Evolutionary conservation across 306 rosid genomes (phyloP).

Genomic region (Prunus persica): Prunus_persica_NCBIv2 NC_034010.1:28303001-28303500

Average conservation of each 20-base stretch:
- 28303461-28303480: neutral
- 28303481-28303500: neutral
- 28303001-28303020: neutral
- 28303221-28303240: conserved; percentile 56
- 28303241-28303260: conserved; percentile 21
- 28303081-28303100: neutral
- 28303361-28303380: conserved; percentile 91
- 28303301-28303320: conserved; percentile 27
- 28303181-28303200: conserved; percentile 86
- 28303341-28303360: conserved; percentile 70
- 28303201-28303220: conserved; percentile 93
- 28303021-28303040: no score
- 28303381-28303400: conserved; percentile 67
- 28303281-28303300: conserved; percentile 17
- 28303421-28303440: conserved; percentile 68
- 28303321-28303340: conserved; percentile 21
- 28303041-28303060: neutral
- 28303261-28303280: neutral
- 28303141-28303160: conserved; percentile 85
- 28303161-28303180: conserved; percentile 82
- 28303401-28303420: conserved; percentile 74
- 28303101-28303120: neutral
- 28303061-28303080: neutral
- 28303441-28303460: conserved; percentile 14
- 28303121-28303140: conserved; percentile 79